Conservation (phyloP, 805 yeast genomes). For the Zygoascus biomembranicola region DNA sequence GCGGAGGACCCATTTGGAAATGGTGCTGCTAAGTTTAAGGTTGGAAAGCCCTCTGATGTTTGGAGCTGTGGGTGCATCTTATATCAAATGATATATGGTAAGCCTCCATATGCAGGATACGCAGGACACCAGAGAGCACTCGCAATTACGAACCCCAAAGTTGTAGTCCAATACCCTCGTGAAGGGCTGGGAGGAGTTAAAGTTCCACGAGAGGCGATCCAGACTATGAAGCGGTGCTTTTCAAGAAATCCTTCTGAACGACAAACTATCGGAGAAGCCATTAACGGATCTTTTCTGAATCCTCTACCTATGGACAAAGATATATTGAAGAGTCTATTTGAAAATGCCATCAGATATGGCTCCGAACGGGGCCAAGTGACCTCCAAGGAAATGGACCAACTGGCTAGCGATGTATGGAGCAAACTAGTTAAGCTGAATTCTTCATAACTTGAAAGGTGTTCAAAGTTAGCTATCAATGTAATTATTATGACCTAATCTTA, state of each 20-base stretch:
- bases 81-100: slow-evolving; percentile 91
- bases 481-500: background rate
- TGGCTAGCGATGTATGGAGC: slow-evolving; percentile 53
- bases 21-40: slow-evolving; percentile 45
- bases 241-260: slow-evolving; percentile 61
- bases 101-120: slow-evolving; percentile 79
- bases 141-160: slow-evolving; percentile 81
- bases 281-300: slow-evolving; percentile 58
- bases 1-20: slow-evolving; percentile 3
- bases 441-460: background rate
- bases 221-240: slow-evolving; percentile 64
- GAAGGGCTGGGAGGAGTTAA: slow-evolving; percentile 49
- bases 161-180: slow-evolving; percentile 58
- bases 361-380: slow-evolving; percentile 37
- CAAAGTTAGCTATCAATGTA: background rate
- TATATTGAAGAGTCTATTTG: slow-evolving; percentile 61
- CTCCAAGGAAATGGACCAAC: slow-evolving; percentile 37
- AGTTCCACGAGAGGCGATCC: slow-evolving; percentile 66
- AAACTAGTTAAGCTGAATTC: slow-evolving; percentile 28
- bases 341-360: slow-evolving; percentile 72
- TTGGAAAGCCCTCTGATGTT: slow-evolving; percentile 90
- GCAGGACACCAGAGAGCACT: slow-evolving; percentile 68
- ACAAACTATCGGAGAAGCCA: slow-evolving; percentile 52
- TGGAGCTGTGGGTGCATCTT: slow-evolving; percentile 98
- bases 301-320: slow-evolving; percentile 67